Base-by-base conservation (phyloP, 371 early-diverging fungal genomes). In the Dipsacomyces acuminosporus region DNA sequence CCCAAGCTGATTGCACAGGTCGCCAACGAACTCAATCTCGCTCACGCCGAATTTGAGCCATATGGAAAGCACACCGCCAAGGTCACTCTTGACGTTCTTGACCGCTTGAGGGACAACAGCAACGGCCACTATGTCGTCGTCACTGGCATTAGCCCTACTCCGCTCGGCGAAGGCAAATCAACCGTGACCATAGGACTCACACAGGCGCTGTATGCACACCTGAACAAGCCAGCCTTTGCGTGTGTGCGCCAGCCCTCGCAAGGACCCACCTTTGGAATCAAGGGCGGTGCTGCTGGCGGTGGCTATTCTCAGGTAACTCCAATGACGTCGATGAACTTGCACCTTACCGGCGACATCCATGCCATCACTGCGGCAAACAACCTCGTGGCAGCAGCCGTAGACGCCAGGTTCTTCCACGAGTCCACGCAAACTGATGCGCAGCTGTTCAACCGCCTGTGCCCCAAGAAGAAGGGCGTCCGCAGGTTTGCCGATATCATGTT, bases 311-410 rank as follows among this genome's bases (percentile, higher is more conserved):
- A 96, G 72, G 91, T 97, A 42, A 93, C 96, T 55, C 97, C 97
- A n/a, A 97, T 97, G 97, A 94, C 95, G 59, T 93, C 94, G 62
- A 95, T 97, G 82, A 97, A 97, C 73, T 76, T 97, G 54, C 97
- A 97, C 56, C 77, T 97, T 77, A 97, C 97, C 1, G 97, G 97
- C 34, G 97, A 97, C 78, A 90, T 96, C 61, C 97, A 97, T 63
- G 97, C 97, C 25, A 89, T 96, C 54, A 85, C 91, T 5, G 97
- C 97, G 14, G 94, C 97, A 38, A 96, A 94, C 82, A 96, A 96
- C 78, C 75, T 96, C 54, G 61, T 87, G 40, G 94, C 97, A n/a
- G 96, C 97, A 18, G 96, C 96, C 7, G 93, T 97, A 59, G 97
- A 97, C 71, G 93, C 97, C 0, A 84, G 97, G 42, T 90, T 90